A percentile compares a stretch with the other conserved stretches of the same genome.
These are phyloP conservation scores for Staphylotrichum longicolle DNA, from an alignment of 495 filamentous ascomycete genomes.

Conservation along the genomic window DNA sequence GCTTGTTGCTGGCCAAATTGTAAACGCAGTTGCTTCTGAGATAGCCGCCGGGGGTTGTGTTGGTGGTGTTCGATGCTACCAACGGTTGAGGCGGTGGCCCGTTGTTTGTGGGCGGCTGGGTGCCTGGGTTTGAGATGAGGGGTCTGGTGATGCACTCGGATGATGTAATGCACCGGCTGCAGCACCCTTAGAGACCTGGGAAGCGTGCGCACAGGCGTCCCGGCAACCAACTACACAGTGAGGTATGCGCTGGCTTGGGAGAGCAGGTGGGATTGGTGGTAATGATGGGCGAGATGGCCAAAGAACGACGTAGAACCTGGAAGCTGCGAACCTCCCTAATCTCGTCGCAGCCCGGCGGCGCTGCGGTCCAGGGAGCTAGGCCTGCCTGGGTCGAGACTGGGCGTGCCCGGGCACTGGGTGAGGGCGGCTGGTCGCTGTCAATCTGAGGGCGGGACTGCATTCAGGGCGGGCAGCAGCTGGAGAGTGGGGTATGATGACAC, in stretches of 20 bases:
- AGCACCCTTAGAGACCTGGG: background rate
- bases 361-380: background rate
- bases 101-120: background rate
- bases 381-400: too few species aligned
- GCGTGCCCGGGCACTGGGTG: too few species aligned
- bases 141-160: slow-evolving; percentile 24
- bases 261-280: too few species aligned
- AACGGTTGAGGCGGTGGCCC: background rate
- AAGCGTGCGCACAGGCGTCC: too few species aligned
- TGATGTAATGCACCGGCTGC: slow-evolving; percentile 28
- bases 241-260: too few species aligned
- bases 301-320: background rate
- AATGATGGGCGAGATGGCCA: too few species aligned
- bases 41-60: background rate
- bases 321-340: background rate
- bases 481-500: background rate
- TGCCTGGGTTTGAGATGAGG: slow-evolving; percentile 24
- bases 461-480: background rate
- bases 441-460: background rate
- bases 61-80: background rate
- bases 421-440: background rate
- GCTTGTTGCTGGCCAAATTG: background rate
- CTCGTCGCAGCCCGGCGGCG: background rate
- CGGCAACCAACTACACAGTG: too few species aligned
- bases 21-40: background rate